These are phyloP conservation scores for Huntiella moniliformis DNA, from an alignment of 2,329 filamentous ascomycete species.

Conservation along the genomic window DNA sequence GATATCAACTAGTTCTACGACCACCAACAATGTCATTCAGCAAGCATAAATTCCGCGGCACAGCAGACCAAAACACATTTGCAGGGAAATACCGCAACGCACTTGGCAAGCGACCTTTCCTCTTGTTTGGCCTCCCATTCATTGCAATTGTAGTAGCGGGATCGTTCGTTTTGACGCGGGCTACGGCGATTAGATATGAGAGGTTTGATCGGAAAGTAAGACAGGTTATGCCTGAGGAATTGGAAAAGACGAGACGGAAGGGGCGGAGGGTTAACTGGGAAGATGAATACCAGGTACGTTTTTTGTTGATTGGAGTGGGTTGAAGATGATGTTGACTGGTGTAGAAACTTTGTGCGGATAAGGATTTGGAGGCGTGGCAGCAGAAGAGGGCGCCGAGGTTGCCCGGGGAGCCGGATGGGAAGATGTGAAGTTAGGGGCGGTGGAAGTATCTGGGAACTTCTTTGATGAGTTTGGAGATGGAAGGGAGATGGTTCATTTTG, in stretches of 20 bases:
- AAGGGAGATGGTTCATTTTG: background rate
- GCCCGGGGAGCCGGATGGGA: slow-evolving; percentile 75
- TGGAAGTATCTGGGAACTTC: too few species aligned
- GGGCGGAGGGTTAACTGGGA: slow-evolving; percentile 57
- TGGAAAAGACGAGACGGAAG: slow-evolving; percentile 57
- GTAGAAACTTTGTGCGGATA: slow-evolving; percentile 28
- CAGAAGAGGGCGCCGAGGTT: slow-evolving; percentile 85
- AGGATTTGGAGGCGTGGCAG: slow-evolving; percentile 91
- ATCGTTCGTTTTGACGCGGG: slow-evolving; percentile 85
- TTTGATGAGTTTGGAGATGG: too few species aligned
- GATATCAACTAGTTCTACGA: too few species aligned
- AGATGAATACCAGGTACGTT: slow-evolving; percentile 71
- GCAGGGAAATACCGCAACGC: slow-evolving; percentile 58
- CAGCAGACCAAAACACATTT: slow-evolving; percentile 47
- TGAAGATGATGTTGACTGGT: background rate
- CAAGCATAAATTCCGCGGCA: slow-evolving; percentile 18
- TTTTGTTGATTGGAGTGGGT: background rate
- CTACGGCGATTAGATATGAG: slow-evolving; percentile 85
- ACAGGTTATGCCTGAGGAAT: slow-evolving; percentile 70
- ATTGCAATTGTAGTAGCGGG: slow-evolving; percentile 75
- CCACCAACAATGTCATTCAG: slow-evolving; percentile 5
- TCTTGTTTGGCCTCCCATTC: slow-evolving; percentile 88
- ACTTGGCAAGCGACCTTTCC: slow-evolving; percentile 66
- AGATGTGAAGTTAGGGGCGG: too few species aligned
- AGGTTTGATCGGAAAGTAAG: slow-evolving; percentile 77